phyloP scores from a whole-genome alignment of 345 rosid species.

The Syzygium jambos region DNA sequence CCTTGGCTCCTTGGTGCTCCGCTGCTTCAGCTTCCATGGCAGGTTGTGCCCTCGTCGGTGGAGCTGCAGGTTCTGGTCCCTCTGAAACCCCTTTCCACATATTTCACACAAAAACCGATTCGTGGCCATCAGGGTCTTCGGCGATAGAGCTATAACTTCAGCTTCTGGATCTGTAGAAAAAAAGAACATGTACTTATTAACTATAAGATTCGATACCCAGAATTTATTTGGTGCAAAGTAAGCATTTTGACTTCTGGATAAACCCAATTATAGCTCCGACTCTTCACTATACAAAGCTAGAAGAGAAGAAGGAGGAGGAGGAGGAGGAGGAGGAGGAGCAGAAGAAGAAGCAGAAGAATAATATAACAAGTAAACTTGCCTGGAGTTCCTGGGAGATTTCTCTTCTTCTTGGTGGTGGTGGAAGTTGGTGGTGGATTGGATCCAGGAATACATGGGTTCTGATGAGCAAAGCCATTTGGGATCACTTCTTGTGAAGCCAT shows the following conservation, averaged over 20 bases:
- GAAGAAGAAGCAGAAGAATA: background rate
- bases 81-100: slow-evolving; percentile 95
- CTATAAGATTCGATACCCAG: background rate
- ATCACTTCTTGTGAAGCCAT: slow-evolving; percentile 4
- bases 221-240: background rate
- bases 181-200: background rate
- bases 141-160: slow-evolving; percentile 89
- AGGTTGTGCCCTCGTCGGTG: slow-evolving; percentile 95
- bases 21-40: slow-evolving; percentile 98
- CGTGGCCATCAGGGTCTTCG: slow-evolving; percentile 97
- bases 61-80: slow-evolving; percentile 95
- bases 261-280: background rate
- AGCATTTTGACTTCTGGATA: background rate
- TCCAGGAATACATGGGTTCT: background rate
- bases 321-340: background rate
- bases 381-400: slow-evolving; percentile 96
- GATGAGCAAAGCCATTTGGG: background rate
- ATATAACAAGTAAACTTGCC: slow-evolving; percentile 23
- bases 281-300: background rate
- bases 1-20: slow-evolving; percentile 64
- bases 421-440: slow-evolving; percentile 15
- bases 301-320: background rate
- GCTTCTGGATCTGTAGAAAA: slow-evolving; percentile 81
- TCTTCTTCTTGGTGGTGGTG: slow-evolving; percentile 55
- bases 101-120: slow-evolving; percentile 92